phyloP scores from a whole-genome alignment of 345 rosid species.

The Pugionium cornutum region DNA sequence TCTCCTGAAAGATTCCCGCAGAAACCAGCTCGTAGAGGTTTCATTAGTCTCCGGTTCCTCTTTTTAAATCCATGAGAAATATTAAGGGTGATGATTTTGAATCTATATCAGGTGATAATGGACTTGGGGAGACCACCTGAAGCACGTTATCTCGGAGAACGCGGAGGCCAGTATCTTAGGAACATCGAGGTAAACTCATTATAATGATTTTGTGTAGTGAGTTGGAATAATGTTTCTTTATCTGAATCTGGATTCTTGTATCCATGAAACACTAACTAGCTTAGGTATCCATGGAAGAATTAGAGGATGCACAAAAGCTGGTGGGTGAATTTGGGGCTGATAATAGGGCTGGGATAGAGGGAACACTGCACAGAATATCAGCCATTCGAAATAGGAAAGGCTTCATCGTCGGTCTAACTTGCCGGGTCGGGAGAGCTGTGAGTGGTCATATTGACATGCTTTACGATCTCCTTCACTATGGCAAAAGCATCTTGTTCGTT shows the following conservation, averaged over 20 bases:
- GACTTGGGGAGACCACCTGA: constrained; percentile 66
- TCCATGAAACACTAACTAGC: constrained; percentile 43
- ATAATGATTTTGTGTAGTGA: neutral
- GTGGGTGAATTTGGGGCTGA: constrained; percentile 64
- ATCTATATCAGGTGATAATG: constrained; percentile 46
- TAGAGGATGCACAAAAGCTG: constrained; percentile 59
- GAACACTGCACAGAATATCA: constrained; percentile 69
- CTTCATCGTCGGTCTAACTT: constrained; percentile 58
- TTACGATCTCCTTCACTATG: constrained; percentile 60
- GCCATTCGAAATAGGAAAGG: constrained; percentile 64
- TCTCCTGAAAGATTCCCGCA: constrained; percentile 51
- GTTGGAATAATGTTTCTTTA: neutral
- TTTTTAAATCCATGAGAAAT: neutral
- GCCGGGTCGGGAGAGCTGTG: constrained; percentile 68
- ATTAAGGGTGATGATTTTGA: neutral
- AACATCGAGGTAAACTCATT: constrained; percentile 48
- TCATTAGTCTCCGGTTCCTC: constrained; percentile 3
- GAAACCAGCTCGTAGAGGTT: constrained; percentile 61
- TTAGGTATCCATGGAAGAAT: constrained; percentile 57
- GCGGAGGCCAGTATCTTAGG: constrained; percentile 54
- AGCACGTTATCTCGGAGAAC: constrained; percentile 65
- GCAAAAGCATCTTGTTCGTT: constrained; percentile 64
- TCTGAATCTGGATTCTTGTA: neutral
- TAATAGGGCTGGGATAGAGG: constrained; percentile 70
- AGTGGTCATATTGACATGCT: constrained; percentile 66